Evolutionary conservation across 2,329 filamentous ascomycete species (phyloP), one percentile per base, ranked within the genome.

Genomic region (Hymenoscyphus infarciens): DNA sequence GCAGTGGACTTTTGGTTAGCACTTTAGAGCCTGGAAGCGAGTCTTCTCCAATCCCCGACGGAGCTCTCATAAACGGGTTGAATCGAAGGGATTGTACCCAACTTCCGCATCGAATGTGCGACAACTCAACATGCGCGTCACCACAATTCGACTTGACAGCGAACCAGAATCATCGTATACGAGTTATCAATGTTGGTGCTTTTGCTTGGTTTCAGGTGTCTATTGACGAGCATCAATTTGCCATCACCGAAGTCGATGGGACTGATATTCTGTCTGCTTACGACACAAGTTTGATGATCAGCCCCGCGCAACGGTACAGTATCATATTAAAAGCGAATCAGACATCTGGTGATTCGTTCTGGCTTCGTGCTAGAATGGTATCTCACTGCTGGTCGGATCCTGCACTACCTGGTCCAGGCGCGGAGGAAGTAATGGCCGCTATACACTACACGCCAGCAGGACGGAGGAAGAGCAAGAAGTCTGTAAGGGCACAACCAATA

Each of bases 171-270:
- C 89, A 92, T 67, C 82, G 87, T 53, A 76, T 92, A 57, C 83
- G 88, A 15, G 80, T 92, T 66, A 79, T 90, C 66, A 91, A 92
- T 65, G 82, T 87, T 8, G 89, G 86, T 11, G 87, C 86, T 0
- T 90, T 90, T 70, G 87, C 87, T 1, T 86, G 86, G 71, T 89
- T 91, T 65, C 88, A 91, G 70, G 81, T 92, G 31, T 86, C 85
- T 71, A 79, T 91, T 55, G 89, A 92, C 66, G 83, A 84, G 57
- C 89, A 91, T 67, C 78, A 77, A 11, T 85, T 89, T 73, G 78
- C 77, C 38, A 77, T 92, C 55, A 85, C 88, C 10, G 89, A 91
- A 72, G 85, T 89, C 0, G 89, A 92, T 70, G 89, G 88, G 16
- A 85, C 87, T 1, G 83, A 85, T 39, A 83, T 90, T 1, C 80